These are phyloP conservation scores for Plantago ovata DNA, from an alignment of 257 asterid genomes.

Conservation along the genomic window DNA sequence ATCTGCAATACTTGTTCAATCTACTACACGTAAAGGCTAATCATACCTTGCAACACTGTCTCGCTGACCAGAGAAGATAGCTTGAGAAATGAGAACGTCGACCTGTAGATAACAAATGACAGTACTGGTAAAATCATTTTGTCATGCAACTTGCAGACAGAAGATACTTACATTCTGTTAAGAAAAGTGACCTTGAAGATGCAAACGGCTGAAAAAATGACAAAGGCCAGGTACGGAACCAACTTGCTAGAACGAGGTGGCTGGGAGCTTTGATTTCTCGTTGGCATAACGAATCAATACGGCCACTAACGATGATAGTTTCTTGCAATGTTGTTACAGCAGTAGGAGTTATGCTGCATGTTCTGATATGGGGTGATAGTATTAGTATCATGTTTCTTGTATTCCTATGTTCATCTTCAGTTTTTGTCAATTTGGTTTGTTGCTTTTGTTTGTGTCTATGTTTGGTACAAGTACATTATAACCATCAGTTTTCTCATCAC, in stretches of 20 bases:
- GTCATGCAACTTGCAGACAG: not conserved
- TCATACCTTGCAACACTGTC: slow-evolving; percentile 29
- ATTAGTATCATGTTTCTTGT: slow-evolving; percentile 12
- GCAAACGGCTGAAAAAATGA: slow-evolving; percentile 62
- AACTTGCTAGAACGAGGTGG: slow-evolving; percentile 48
- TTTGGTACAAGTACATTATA: slow-evolving; percentile 9
- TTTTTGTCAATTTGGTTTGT: slow-evolving; percentile 11
- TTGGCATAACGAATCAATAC: slow-evolving; percentile 44
- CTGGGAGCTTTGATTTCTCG: slow-evolving; percentile 25
- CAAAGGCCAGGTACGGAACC: slow-evolving; percentile 57
- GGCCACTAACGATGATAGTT: not conserved
- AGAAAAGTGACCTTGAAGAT: slow-evolving; percentile 64
- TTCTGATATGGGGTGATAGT: not conserved
- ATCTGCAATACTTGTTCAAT: not conserved
- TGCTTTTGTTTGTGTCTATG: not conserved
- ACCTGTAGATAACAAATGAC: slow-evolving; percentile 32
- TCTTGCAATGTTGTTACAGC: slow-evolving; percentile 1
- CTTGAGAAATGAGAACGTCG: slow-evolving; percentile 60
- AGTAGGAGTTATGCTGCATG: slow-evolving; percentile 13
- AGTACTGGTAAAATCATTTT: not conserved
- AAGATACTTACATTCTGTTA: not conserved
- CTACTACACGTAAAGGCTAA: not conserved
- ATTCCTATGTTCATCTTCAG: not conserved
- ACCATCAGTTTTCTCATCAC: slow-evolving; percentile 24
- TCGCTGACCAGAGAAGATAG: slow-evolving; percentile 36